A percentile compares a stretch with the other conserved stretches of the same genome.
phyloP scores from a whole-genome alignment of 257 asterid species.

The Mentha longifolia region DNA sequence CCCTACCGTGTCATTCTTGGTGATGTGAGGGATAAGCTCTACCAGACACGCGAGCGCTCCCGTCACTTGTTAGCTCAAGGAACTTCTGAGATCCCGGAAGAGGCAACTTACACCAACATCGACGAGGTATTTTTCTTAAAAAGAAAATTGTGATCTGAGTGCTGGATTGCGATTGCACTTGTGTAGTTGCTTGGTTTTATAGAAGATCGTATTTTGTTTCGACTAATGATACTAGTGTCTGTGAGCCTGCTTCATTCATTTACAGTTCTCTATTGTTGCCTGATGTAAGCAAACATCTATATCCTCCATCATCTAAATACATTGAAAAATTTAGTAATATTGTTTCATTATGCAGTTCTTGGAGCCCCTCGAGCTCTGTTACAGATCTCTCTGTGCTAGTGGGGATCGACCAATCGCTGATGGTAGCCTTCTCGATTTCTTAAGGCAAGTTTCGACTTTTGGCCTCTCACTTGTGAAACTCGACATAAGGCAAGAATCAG shows the following conservation, averaged over 20 bases:
- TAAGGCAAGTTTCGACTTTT: constrained; percentile 69
- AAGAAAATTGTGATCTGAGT: constrained; percentile 24
- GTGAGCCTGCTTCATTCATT: background rate
- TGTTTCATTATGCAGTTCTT: constrained; percentile 43
- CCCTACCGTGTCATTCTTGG: constrained; percentile 75
- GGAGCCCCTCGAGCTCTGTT: constrained; percentile 77
- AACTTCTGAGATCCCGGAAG: constrained; percentile 59
- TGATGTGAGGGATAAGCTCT: constrained; percentile 67
- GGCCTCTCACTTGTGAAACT: constrained; percentile 67
- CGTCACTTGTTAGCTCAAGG: constrained; percentile 60
- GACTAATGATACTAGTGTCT: background rate
- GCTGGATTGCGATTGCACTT: background rate
- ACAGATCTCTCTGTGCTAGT: constrained; percentile 64
- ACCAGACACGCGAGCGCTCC: constrained; percentile 68
- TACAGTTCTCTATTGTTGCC: background rate
- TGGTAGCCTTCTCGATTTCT: constrained; percentile 70
- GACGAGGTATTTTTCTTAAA: constrained; percentile 50
- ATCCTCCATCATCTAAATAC: background rate
- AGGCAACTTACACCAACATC: constrained; percentile 56
- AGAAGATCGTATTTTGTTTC: too few relatives aligned
- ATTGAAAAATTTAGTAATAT: background rate
- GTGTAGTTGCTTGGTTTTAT: background rate
- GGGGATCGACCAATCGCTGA: constrained; percentile 71
- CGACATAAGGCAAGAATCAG: constrained; percentile 73
- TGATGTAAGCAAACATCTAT: background rate